phyloP scores from a whole-genome alignment of 257 asterid species.

The Plantago ovata region DNA sequence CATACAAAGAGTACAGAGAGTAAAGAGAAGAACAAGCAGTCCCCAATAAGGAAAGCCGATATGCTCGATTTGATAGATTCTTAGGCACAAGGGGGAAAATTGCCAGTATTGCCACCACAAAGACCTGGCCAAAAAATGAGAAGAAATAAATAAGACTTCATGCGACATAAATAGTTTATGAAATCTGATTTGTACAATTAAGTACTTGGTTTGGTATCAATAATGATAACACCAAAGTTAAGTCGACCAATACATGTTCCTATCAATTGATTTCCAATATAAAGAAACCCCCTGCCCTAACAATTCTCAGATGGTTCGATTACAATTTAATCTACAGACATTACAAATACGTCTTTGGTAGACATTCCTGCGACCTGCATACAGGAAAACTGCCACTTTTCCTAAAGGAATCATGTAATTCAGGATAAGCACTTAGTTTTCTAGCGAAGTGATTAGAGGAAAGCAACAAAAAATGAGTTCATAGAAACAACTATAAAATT shows the following conservation, averaged over 20 bases:
- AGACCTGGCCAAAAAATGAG: constrained; percentile 45
- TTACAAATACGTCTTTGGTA: constrained; percentile 6
- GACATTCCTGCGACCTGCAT: background rate
- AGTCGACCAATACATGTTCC: background rate
- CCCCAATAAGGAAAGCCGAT: constrained; percentile 76
- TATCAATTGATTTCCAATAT: constrained; percentile 1
- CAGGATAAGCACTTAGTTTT: too few relatives aligned
- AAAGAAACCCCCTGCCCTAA: background rate
- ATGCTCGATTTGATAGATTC: constrained; percentile 71
- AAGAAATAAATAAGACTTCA: constrained; percentile 6
- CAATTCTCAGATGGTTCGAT: background rate
- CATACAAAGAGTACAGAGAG: constrained; percentile 72
- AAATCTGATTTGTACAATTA: constrained; percentile 11
- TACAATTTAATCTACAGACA: constrained; percentile 6
- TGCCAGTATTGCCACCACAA: constrained; percentile 75
- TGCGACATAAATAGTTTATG: constrained; percentile 3
- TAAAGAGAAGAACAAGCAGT: constrained; percentile 73
- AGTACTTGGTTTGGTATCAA: constrained; percentile 3
- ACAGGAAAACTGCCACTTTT: too few relatives aligned
- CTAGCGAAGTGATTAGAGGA: too few relatives aligned
- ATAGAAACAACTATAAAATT: too few relatives aligned
- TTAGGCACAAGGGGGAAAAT: constrained; percentile 68
- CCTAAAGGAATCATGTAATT: too few relatives aligned
- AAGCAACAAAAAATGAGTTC: too few relatives aligned
- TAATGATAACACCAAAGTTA: constrained; percentile 5